Percentiles rank a stretch among this genome's conserved stretches.
Evolutionary conservation across 768 basidiomycete genomes (phyloP).

Genomic region (Boletus sensibilis): DNA sequence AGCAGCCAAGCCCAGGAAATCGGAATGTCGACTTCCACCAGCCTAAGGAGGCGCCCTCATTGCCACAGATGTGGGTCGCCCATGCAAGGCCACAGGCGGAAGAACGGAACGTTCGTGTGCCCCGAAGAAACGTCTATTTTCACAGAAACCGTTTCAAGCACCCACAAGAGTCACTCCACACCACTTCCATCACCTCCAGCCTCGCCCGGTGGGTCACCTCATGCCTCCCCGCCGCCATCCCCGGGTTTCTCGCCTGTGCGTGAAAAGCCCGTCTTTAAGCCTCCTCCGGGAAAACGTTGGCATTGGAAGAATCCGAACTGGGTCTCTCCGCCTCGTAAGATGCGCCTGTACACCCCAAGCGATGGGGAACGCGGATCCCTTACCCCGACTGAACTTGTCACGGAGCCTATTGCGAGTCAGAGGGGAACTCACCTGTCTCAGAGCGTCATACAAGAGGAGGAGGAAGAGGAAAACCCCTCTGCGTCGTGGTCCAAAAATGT

Average conservation of each 20-base stretch:
- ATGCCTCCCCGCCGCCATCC: slow-evolving; percentile 12
- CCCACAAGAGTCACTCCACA: slow-evolving; percentile 20
- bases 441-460: slow-evolving; percentile 9
- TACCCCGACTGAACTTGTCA: slow-evolving; percentile 31
- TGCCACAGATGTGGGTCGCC: slow-evolving; percentile 34
- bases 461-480: slow-evolving; percentile 5
- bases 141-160: slow-evolving; percentile 13
- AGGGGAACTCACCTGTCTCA: neutral
- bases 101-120: slow-evolving; percentile 31
- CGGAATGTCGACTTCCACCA: slow-evolving; percentile 30
- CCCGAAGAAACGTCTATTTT: slow-evolving; percentile 19
- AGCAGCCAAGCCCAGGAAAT: slow-evolving; percentile 1
- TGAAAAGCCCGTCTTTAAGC: slow-evolving; percentile 22
- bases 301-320: slow-evolving; percentile 37
- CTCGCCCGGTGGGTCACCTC: slow-evolving; percentile 28
- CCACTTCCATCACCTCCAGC: slow-evolving; percentile 29
- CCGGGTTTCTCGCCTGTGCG: slow-evolving; percentile 16
- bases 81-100: slow-evolving; percentile 35
- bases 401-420: slow-evolving; percentile 15
- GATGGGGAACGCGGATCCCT: slow-evolving; percentile 26
- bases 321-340: slow-evolving; percentile 32
- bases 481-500: slow-evolving; percentile 9
- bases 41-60: slow-evolving; percentile 34
- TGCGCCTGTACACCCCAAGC: slow-evolving; percentile 24
- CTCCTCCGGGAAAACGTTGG: slow-evolving; percentile 32